Evolutionary conservation across 352 stramenopile species (phyloP).

Genomic region (Phytophthora sojae): DNA sequence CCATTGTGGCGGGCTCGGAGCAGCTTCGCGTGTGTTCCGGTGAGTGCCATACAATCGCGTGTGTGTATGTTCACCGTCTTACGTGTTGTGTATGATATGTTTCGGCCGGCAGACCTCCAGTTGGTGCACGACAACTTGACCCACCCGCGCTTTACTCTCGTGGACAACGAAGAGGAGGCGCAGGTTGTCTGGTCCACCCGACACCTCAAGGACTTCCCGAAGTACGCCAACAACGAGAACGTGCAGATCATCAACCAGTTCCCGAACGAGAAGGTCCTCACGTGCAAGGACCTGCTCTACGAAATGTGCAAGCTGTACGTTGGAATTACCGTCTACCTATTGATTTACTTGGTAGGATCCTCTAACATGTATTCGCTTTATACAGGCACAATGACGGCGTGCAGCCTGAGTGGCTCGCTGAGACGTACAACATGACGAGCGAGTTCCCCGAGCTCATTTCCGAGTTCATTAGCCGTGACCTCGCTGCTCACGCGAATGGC

Average conservation of each 20-base stretch:
- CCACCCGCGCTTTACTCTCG: conserved; percentile 46
- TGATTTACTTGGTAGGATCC: neutral
- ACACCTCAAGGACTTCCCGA: conserved; percentile 64
- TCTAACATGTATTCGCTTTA: conserved; percentile 6
- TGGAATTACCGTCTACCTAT: neutral
- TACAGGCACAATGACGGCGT: conserved; percentile 50
- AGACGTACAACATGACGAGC: conserved; percentile 66
- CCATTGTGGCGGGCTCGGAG: conserved; percentile 27
- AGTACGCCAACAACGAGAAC: conserved; percentile 49
- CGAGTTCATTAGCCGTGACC: conserved; percentile 52
- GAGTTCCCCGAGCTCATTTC: conserved; percentile 62
- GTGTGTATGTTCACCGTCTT: neutral
- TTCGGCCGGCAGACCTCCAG: conserved; percentile 34
- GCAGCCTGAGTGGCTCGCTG: conserved; percentile 51
- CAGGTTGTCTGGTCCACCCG: conserved; percentile 60
- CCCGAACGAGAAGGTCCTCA: conserved; percentile 68
- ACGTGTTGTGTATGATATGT: neutral
- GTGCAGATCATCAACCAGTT: conserved; percentile 71
- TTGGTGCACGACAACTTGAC: conserved; percentile 53
- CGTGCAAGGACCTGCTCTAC: conserved; percentile 68
- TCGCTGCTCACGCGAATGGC: conserved; percentile 34
- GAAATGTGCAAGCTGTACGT: conserved; percentile 68
- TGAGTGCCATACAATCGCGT: conserved; percentile 2
- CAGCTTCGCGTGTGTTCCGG: conserved; percentile 47
- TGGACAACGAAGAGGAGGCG: conserved; percentile 52